Evolutionary conservation across 768 basidiomycete genomes (phyloP), one percentile per base, ranked within the genome.

Genomic region (Dacryopinax primogenitus): DNA sequence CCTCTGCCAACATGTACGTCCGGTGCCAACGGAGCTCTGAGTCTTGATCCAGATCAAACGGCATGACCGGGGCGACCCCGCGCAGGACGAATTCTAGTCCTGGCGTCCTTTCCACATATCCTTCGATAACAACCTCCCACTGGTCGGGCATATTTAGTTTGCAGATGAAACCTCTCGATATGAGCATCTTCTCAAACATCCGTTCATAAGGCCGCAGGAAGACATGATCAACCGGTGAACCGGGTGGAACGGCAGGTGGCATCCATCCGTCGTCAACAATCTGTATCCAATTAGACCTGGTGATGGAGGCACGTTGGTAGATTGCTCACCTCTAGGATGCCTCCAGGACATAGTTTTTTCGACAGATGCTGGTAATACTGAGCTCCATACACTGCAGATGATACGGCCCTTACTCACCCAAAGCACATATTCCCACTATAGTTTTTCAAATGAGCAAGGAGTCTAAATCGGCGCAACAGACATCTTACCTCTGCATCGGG

Each of bases 401-500:
- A 58, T 9, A 13, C 12, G 11, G 45, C 15, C 23, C 9, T 18
- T 4, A 3, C 51, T 30, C 18, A 58, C 51, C 51, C 51, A 58
- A 18, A 58, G 51, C 3, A 58, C 51, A 21, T 58, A 58, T 21
- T 58, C 51, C 51, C 51, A 58, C 51, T 58, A 30, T 7, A 58
- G 23, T 3, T 15, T 4, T 3, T 58, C 4, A 30, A 18, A 26
- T 58, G 13, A 58, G 51, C 3, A 13, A 58, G 4, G 30, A 11
- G 51, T 13, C 23, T 4, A 18, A 28, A 28, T 13, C 13, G 11
- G 18, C 26, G 15, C 16, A 30, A 30, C 44, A 47, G 33, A 21
- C 33, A 39, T 28, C 63, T 41, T 26, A 65, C 68, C 63, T 64
- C 41, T 3, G 80, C 75, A 45, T 78, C 73, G 0, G 87, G 87